A percentile compares a stretch with the other conserved stretches of the same genome.
Conservation (phyloP, 352 stramenopile genomes). For the Globisporangium polare region DNA sequence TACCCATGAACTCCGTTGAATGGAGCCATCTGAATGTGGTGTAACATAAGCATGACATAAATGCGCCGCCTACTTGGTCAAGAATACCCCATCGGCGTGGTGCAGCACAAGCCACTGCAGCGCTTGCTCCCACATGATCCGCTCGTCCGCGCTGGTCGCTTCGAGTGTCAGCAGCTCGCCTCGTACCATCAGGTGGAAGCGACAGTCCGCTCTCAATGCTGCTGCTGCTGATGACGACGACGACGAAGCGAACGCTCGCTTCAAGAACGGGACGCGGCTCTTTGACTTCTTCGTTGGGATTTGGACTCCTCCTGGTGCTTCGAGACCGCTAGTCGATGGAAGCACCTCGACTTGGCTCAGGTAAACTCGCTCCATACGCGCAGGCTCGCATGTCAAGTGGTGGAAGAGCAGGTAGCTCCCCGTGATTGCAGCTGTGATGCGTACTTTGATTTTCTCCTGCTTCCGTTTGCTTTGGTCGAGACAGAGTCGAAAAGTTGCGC, state of each 20-base stretch:
- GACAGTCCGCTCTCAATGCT: neutral
- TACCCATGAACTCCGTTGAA: neutral
- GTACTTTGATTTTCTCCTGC: slow-evolving; percentile 26
- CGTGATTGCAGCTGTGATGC: slow-evolving; percentile 28
- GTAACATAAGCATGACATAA: neutral
- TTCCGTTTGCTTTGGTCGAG: slow-evolving; percentile 16
- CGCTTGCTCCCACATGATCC: slow-evolving; percentile 32
- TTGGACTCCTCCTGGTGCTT: neutral
- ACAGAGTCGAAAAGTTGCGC: slow-evolving; percentile 18
- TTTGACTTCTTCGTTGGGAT: slow-evolving; percentile 3
- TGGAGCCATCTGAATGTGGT: neutral
- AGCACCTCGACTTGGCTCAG: slow-evolving; percentile 34
- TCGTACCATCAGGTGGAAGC: slow-evolving; percentile 36
- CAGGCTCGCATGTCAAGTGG: slow-evolving; percentile 19
- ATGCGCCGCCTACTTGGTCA: neutral
- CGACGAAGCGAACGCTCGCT: slow-evolving; percentile 18
- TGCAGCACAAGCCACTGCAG: slow-evolving; percentile 36
- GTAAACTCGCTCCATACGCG: slow-evolving; percentile 35
- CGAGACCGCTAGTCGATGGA: neutral
- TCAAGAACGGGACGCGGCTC: neutral
- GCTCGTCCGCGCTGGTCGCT: slow-evolving; percentile 23
- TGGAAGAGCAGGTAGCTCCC: slow-evolving; percentile 42
- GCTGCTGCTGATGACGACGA: neutral
- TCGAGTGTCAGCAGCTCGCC: slow-evolving; percentile 37
- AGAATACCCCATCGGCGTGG: slow-evolving; percentile 2